Base-by-base conservation (phyloP, 148 eudicot genomes). In the Chenopodium formosanum region DNA sequence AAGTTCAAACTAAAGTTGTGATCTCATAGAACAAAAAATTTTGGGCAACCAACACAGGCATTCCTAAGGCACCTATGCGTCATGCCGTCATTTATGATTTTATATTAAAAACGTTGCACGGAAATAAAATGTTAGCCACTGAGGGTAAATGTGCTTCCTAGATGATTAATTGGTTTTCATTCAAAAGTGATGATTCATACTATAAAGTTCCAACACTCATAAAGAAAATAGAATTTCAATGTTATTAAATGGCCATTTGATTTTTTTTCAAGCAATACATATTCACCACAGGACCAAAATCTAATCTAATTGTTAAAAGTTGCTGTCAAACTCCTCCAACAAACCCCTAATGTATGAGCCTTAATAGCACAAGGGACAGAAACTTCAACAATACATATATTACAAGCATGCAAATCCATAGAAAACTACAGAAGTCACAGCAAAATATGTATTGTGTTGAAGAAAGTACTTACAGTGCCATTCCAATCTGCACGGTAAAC, bases 401-500 rank as follows among this genome's bases (percentile, higher is more conserved):
- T 11, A 32, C 73, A 19, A 70, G n/a, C 69, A 73, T 32, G 56
- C 7, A 72, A 58, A 14, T 47, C 9, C 32, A 23, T 73, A 11
- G 25, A 80, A 70, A 70, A 32, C 25, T 32, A 63, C 22, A 9
- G 62, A 74, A 46, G 27, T 47, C 20, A 68, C 69, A 7, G 37
- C 48, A 29, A 10, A 17, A 40, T 22, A 52, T 37, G 58, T 80
- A 23, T 79, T 29, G 72, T 5, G 65, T 78, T 20, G 27, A 82
- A 58, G 82, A 52, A 27, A 82, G 12, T 84, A 91, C 98, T 90
- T 87, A 96, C 99, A 52, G 99, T 96, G 81, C 94, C 94, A 88
- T 94, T 94, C 99, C 99, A 96, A 71, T 96, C 99, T 80, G 91
- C 95, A 53, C 86, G 98, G 74, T 92, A 94, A 79, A 96, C 99